These are phyloP conservation scores for Bryoglossum gracile DNA, from an alignment of 495 filamentous ascomycete species.

Conservation along the genomic window DNA sequence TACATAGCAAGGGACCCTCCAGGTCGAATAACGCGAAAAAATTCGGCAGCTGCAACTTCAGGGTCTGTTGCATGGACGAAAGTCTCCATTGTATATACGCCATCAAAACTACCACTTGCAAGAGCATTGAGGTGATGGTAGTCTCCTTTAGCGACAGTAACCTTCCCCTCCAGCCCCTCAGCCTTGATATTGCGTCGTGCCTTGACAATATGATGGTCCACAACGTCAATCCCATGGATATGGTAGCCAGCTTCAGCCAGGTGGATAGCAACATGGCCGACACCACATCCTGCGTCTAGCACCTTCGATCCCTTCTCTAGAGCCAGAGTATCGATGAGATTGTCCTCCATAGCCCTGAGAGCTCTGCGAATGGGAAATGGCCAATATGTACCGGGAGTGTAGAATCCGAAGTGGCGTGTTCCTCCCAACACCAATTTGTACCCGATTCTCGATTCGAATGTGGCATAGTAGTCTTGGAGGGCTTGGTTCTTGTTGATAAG, in stretches of 20 bases:
- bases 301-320: slow-evolving; percentile 35
- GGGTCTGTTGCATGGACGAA: slow-evolving; percentile 50
- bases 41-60: slow-evolving; percentile 37
- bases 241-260: slow-evolving; percentile 35
- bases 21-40: slow-evolving; percentile 42
- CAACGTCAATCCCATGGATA: slow-evolving; percentile 45
- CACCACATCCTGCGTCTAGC: slow-evolving; percentile 48
- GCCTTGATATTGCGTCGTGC: slow-evolving; percentile 36
- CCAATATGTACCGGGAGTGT: slow-evolving; percentile 37
- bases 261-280: slow-evolving; percentile 41
- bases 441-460: slow-evolving; percentile 42
- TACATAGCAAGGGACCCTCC: slow-evolving; percentile 41
- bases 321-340: slow-evolving; percentile 32
- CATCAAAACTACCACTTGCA: slow-evolving; percentile 36
- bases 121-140: slow-evolving; percentile 46
- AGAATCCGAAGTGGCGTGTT: slow-evolving; percentile 47
- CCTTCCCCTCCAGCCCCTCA: slow-evolving; percentile 29
- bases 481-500: slow-evolving; percentile 31
- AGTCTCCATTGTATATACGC: slow-evolving; percentile 53
- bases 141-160: slow-evolving; percentile 39
- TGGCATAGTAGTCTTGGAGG: slow-evolving; percentile 38
- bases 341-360: slow-evolving; percentile 43
- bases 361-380: slow-evolving; percentile 39
- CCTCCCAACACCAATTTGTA: slow-evolving; percentile 43
- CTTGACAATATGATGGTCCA: slow-evolving; percentile 39